Percentiles rank a stretch among this genome's conserved stretches.
Conservation (phyloP, 208 protist genomes). For the Trypanosoma melophagium region DNA sequence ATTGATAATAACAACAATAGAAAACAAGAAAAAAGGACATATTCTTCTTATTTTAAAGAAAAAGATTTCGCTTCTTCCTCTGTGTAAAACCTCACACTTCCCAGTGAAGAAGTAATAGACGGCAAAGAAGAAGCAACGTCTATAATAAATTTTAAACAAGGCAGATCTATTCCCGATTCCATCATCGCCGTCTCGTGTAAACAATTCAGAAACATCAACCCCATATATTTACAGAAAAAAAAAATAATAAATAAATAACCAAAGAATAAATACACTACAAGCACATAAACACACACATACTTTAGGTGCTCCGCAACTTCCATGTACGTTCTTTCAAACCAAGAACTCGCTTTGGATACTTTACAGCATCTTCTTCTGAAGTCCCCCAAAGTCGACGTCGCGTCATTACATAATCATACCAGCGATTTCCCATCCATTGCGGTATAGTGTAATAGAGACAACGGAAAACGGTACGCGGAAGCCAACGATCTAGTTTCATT, state of each 20-base stretch:
- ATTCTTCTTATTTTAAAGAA: no score
- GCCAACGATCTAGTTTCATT: slow-evolving; percentile 77
- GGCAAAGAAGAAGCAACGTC: no score
- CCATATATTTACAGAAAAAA: neutral
- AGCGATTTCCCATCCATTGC: slow-evolving; percentile 46
- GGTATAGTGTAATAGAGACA: slow-evolving; percentile 53
- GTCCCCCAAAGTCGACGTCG: slow-evolving; percentile 75
- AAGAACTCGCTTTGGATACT: slow-evolving; percentile 42
- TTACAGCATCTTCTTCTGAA: slow-evolving; percentile 73
- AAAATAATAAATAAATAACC: slow-evolving; percentile 5
- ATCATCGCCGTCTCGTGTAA: no score
- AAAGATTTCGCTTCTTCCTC: no score
- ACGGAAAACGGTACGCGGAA: slow-evolving; percentile 37
- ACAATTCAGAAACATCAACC: no score
- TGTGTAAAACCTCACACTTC: no score
- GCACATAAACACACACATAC: neutral
- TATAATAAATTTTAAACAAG: no score
- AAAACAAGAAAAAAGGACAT: no score
- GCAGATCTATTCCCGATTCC: no score
- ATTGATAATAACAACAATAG: no score
- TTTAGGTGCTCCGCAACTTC: slow-evolving; percentile 38
- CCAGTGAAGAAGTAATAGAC: no score
- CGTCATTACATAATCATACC: slow-evolving; percentile 52
- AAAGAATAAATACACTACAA: slow-evolving; percentile 12
- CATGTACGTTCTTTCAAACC: slow-evolving; percentile 82